Conservation (phyloP, 2,329 filamentous ascomycete species). For the Chalaropsis ovoidea region DNA sequence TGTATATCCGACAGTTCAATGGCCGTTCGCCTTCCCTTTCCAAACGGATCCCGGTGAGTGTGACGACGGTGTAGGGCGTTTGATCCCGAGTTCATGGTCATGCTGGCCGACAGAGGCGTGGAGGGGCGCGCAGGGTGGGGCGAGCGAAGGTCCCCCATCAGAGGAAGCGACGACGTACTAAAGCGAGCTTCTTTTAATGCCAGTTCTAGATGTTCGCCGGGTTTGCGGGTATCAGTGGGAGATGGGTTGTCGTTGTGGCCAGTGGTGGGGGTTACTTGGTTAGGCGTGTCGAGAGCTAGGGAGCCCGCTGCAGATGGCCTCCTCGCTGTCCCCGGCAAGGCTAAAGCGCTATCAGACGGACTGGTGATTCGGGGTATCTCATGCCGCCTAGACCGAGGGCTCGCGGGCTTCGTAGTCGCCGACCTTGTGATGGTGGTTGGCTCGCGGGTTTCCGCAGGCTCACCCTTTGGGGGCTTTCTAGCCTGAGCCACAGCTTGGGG, state of each 20-base stretch:
- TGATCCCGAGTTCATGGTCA: slow-evolving; percentile 36
- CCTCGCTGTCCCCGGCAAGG: slow-evolving; percentile 8
- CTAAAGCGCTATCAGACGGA: slow-evolving; percentile 18
- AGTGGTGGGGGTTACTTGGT: slow-evolving; percentile 16
- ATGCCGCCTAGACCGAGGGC: slow-evolving; percentile 41
- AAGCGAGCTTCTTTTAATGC: slow-evolving; percentile 49
- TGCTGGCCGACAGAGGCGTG: slow-evolving; percentile 48
- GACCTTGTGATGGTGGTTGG: slow-evolving; percentile 45
- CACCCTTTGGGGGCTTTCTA: slow-evolving; percentile 54
- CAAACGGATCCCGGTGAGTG: slow-evolving; percentile 42
- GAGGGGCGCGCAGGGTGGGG: slow-evolving; percentile 39
- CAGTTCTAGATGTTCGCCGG: slow-evolving; percentile 42
- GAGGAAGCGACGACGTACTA: slow-evolving; percentile 57
- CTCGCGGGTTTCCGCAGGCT: slow-evolving; percentile 39
- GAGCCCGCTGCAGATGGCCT: slow-evolving; percentile 18
- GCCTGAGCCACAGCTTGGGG: slow-evolving; percentile 74
- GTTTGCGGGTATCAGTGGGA: slow-evolving; percentile 31
- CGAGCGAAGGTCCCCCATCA: slow-evolving; percentile 49
- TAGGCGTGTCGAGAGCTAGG: slow-evolving; percentile 24
- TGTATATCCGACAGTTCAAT: slow-evolving; percentile 54
- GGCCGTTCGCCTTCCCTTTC: slow-evolving; percentile 46
- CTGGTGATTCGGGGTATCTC: slow-evolving; percentile 24
- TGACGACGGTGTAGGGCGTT: slow-evolving; percentile 48
- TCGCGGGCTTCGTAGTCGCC: slow-evolving; percentile 51
- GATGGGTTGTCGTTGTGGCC: not conserved